These are phyloP conservation scores for Talaromyces trachyspermus DNA, from an alignment of 495 filamentous ascomycete genomes.

Conservation along the genomic window DNA sequence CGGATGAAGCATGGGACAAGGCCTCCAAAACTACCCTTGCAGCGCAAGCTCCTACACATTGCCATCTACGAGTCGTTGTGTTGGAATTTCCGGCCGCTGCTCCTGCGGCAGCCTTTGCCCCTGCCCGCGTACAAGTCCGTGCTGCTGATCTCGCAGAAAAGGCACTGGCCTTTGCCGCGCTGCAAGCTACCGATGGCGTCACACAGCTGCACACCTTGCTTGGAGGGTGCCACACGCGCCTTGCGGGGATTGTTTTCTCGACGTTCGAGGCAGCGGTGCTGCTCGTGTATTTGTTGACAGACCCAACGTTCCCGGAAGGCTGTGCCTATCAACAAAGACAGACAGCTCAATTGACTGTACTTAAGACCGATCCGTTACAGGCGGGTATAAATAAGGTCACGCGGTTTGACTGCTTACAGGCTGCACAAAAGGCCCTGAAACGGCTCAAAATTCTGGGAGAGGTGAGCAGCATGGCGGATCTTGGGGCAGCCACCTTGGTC, in stretches of 20 bases:
- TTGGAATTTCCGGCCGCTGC: constrained; percentile 18
- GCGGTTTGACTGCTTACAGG: neutral
- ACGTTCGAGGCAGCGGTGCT: constrained; percentile 17
- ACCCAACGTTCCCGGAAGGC: neutral
- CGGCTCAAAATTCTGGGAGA: neutral
- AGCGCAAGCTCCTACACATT: constrained; percentile 20
- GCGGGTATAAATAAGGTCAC: neutral
- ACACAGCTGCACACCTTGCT: constrained; percentile 13
- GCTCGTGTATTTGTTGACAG: neutral
- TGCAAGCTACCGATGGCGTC: constrained; percentile 9
- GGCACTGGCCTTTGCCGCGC: constrained; percentile 10
- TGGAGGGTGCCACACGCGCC: constrained; percentile 13
- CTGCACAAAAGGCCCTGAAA: neutral
- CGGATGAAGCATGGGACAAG: constrained; percentile 18
- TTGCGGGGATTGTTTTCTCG: constrained; percentile 13
- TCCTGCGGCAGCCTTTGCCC: constrained; percentile 6
- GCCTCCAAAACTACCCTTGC: constrained; percentile 14
- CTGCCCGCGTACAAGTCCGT: constrained; percentile 15
- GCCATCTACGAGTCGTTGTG: constrained; percentile 21
- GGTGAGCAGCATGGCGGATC: neutral
- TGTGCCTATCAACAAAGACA: neutral
- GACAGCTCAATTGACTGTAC: neutral
- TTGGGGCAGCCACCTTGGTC: too few species aligned
- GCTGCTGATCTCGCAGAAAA: constrained; percentile 12
- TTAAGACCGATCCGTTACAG: neutral